A percentile compares a stretch with the other conserved stretches of the same genome.
phyloP scores from a whole-genome alignment of 805 yeast genomes.

The Dipodascus geniculatus region DNA sequence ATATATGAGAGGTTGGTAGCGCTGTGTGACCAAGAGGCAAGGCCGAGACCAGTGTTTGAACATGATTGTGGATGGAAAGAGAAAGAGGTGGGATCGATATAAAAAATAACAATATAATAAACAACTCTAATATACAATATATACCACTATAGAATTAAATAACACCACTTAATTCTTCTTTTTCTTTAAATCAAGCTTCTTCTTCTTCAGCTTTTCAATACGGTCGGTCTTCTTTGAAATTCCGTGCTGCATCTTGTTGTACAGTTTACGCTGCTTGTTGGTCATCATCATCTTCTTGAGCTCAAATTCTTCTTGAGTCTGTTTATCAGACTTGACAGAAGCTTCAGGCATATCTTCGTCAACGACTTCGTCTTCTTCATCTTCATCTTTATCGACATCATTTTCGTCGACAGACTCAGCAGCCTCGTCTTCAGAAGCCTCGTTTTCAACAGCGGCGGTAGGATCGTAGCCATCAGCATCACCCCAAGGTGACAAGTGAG shows the following conservation, averaged over 20 bases:
- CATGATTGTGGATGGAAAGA: neutral
- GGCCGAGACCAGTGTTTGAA: neutral
- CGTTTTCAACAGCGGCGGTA: slow-evolving; percentile 41
- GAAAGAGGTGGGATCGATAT: neutral
- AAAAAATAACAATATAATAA: no score
- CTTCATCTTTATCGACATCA: slow-evolving; percentile 35
- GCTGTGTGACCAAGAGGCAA: no score
- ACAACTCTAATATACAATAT: neutral
- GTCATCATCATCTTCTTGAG: slow-evolving; percentile 96
- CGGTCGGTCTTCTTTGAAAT: slow-evolving; percentile 71
- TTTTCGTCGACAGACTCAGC: slow-evolving; percentile 41
- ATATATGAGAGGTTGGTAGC: no score
- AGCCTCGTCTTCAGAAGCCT: slow-evolving; percentile 40
- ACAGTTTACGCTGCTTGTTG: slow-evolving; percentile 86
- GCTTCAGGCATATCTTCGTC: slow-evolving; percentile 85
- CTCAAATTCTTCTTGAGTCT: slow-evolving; percentile 68
- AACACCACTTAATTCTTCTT: slow-evolving; percentile 6
- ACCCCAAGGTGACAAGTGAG: slow-evolving; percentile 98
- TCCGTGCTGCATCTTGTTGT: slow-evolving; percentile 91
- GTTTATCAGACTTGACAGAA: slow-evolving; percentile 56
- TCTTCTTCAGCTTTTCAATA: slow-evolving; percentile 59
- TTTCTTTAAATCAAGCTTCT: slow-evolving; percentile 35
- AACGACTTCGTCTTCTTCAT: slow-evolving; percentile 27
- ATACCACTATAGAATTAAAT: neutral
- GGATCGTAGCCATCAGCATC: slow-evolving; percentile 90